phyloP scores from a whole-genome alignment of 148 eudicot species.

The Heliosperma pusillum region DNA sequence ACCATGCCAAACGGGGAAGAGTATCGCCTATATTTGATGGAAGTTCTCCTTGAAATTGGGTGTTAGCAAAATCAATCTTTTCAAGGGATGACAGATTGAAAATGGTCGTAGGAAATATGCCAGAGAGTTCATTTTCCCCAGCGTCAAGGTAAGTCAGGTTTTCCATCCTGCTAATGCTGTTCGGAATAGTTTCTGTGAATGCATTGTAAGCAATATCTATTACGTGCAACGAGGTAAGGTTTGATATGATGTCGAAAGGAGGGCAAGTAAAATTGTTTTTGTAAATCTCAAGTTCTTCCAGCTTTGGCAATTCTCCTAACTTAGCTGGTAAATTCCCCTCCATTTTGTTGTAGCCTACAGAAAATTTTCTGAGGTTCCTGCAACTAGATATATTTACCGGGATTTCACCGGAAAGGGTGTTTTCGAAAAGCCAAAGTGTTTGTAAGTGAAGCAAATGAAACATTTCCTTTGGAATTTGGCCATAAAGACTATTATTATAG shows the following conservation, averaged over 20 bases:
- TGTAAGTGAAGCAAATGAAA: conserved; percentile 25
- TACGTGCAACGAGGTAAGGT: background rate
- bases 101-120: conserved; percentile 28
- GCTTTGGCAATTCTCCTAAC: conserved; percentile 18
- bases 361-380: conserved; percentile 17
- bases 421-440: conserved; percentile 15
- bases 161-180: conserved; percentile 16
- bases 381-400: conserved; percentile 29
- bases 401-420: conserved; percentile 30
- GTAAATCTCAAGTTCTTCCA: background rate
- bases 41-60: conserved; percentile 27
- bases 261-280: conserved; percentile 29
- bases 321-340: conserved; percentile 34
- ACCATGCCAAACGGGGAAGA: conserved; percentile 17
- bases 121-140: conserved; percentile 18
- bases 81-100: conserved; percentile 30
- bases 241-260: background rate
- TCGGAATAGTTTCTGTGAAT: conserved; percentile 28
- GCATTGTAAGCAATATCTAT: background rate
- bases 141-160: background rate
- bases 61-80: background rate
- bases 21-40: conserved; percentile 19
- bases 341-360: conserved; percentile 12
- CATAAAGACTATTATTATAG: too few relatives aligned
- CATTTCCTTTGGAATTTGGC: conserved; percentile 15